Evolutionary conservation across 2,329 filamentous ascomycete genomes (phyloP), one percentile per base, ranked within the genome.

Genomic region (Byssoonygena ceratinophila): DNA sequence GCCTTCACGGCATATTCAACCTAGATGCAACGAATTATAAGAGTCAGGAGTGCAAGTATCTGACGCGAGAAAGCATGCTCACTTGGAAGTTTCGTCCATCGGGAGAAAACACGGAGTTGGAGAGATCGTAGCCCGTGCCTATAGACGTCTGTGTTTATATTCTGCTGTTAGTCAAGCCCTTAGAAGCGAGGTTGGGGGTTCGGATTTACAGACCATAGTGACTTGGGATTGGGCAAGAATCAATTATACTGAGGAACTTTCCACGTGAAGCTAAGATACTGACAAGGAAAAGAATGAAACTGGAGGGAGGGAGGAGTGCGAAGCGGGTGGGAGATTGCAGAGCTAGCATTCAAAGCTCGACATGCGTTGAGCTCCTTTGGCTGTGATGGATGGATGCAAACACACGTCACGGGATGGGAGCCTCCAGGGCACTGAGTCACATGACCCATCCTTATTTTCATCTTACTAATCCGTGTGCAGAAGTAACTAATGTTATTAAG

Each of bases 71-170:
- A 14, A 51, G 34, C 22, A 29, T 25, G 46, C 50, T 57, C 68
- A 94, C 88, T 74, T 98, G 92, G 73, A 98, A 98, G 73, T 98
- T 98, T 64, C 92, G 87, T 68, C 92, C 92, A 75, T 98, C 92
- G 60, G 92, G 92, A 46, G 92, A 97, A 79, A 97, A 98, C 77
- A 97, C 94, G 67, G 92, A 97, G 81, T 98, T 98, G 70, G 88
- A 88, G 65, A 98, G 85, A 82, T 98, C 92, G 76, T 98, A 98
- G 68, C 92, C 92, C 66, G 92, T 98, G 69, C 92, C 92, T 85
- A 98, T 98, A 68, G 92, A 98, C 67, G 92, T 98, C 92, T 98
- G 57, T 25, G 46, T 34, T 52, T 27, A 46, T 11, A 43, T 41
- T 31, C 18, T 12, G 20, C 39, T 16, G 16, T 51, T 37, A 40